These are phyloP conservation scores for Arabis hirsuta DNA, from an alignment of 345 rosid species.

Conservation along the genomic window DNA sequence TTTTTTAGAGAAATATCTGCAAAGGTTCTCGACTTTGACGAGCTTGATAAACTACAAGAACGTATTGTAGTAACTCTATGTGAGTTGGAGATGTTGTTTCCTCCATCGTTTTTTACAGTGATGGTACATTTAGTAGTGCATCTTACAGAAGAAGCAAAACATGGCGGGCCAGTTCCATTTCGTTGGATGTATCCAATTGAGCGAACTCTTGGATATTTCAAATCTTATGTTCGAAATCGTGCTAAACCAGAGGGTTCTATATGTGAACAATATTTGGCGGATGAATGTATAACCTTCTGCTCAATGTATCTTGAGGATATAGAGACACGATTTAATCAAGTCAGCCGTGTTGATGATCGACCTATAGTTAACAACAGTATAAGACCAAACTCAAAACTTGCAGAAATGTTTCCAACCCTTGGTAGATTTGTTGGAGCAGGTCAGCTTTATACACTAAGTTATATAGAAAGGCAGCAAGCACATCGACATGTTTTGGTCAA, in stretches of 20 bases:
- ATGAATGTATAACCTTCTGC: slow-evolving; percentile 15
- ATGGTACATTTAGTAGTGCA: no score
- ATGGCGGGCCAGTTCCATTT: not conserved
- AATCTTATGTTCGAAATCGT: not conserved
- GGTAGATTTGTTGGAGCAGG: no score
- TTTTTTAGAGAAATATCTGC: not conserved
- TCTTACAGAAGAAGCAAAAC: not conserved
- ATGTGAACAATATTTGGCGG: slow-evolving; percentile 6
- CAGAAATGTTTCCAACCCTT: no score
- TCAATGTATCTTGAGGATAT: slow-evolving; percentile 13
- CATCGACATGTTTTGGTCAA: no score
- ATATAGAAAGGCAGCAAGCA: no score
- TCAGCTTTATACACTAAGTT: no score
- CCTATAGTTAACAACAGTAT: no score
- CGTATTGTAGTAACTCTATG: not conserved
- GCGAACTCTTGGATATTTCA: not conserved
- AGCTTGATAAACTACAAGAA: not conserved
- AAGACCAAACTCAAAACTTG: no score
- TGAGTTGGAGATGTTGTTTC: not conserved
- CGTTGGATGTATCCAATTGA: slow-evolving; percentile 19
- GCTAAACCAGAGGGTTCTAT: not conserved
- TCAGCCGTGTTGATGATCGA: not conserved
- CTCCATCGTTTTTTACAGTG: slow-evolving; percentile 21
- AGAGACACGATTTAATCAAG: not conserved
- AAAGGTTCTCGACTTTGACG: not conserved